Evolutionary conservation across 2,329 filamentous ascomycete species (phyloP), one percentile per base, ranked within the genome.

Genomic region (Westerdykella aurantiaca): DNA sequence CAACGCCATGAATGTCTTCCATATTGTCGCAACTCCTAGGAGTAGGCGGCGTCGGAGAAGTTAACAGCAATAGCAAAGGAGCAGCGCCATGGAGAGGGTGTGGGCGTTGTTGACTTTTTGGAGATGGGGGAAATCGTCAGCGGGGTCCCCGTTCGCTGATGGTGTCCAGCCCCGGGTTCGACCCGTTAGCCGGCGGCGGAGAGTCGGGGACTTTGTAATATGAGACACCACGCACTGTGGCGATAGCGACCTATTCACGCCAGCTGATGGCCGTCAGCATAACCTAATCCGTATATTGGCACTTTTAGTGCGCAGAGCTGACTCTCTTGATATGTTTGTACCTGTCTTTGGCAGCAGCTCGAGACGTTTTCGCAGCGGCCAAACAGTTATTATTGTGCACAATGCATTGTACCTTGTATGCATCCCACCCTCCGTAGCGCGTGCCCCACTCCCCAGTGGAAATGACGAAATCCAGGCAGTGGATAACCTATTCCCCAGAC

Each of bases 1-100:
- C 88, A 61, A 94, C 80, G 54, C 84, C 83, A 66, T 88, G 82
- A 53, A 87, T 80, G 57, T 85, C 83, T 70, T 91, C 87, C 87
- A 91, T 91, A 45, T 48, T 50, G 39, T 55, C 11, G 25, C 25
- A 29, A 29, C 25, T 29, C 25, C 25, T 10, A 29, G 25, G 56
- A 43, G 39, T 46, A 33, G 21, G 29, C 38, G 38, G n/a, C 9
- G 33, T 14, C 33, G 33, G 16, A 16, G 18, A 35, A 45, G 44
- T 52, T 47, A 60, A 60, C 53, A 55, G 53, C 44, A 48, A 44
- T 47, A 47, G 39, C 53, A 51, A 48, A 48, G 44, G 40, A 41
- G 39, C 22, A 34, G 52, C 50, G 55, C 61, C 60, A 65, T 67
- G 43, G 51, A 57, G 37, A 40, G 48, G 42, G 38, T 49, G 37